These are phyloP conservation scores for Blastobotrys aristatus DNA, from an alignment of 1,139 yeast genomes.

Conservation along the genomic window DNA sequence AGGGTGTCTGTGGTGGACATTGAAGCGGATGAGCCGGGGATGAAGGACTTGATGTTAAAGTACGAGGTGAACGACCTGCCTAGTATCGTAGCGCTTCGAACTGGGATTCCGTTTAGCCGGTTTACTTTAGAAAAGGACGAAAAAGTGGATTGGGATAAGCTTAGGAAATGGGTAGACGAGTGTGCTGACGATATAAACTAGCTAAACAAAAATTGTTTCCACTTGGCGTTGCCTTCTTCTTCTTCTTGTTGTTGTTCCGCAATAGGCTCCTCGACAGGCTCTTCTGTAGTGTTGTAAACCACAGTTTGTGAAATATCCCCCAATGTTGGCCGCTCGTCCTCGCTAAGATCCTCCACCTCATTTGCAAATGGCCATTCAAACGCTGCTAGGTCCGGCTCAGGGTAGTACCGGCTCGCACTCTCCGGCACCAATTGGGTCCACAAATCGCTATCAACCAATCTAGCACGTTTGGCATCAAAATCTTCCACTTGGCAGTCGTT, in stretches of 20 bases:
- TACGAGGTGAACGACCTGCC: constrained; percentile 62
- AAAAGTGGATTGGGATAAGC: constrained; percentile 47
- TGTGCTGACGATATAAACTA: constrained; percentile 34
- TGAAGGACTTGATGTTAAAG: constrained; percentile 52
- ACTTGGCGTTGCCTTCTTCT: not conserved
- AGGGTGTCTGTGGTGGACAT: constrained; percentile 62
- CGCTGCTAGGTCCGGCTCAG: constrained; percentile 1
- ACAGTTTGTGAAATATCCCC: not conserved
- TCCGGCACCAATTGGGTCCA: not conserved
- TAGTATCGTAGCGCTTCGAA: constrained; percentile 58
- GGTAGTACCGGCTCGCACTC: not conserved
- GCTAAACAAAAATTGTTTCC: not conserved
- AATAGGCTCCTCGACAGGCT: not conserved
- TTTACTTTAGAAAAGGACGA: constrained; percentile 42
- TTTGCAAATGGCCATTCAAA: too few species aligned
- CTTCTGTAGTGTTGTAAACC: not conserved
- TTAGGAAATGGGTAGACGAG: constrained; percentile 53
- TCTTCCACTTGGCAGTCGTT: constrained; percentile 3
- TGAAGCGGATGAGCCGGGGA: constrained; percentile 61
- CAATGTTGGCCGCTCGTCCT: not conserved
- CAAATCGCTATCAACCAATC: not conserved
- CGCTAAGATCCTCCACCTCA: not conserved
- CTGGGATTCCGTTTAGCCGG: constrained; percentile 57
- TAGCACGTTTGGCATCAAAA: not conserved
- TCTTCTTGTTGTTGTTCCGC: too few species aligned